Conservation (phyloP, 1,139 yeast species). For the Protomyces pachydermus region DNA sequence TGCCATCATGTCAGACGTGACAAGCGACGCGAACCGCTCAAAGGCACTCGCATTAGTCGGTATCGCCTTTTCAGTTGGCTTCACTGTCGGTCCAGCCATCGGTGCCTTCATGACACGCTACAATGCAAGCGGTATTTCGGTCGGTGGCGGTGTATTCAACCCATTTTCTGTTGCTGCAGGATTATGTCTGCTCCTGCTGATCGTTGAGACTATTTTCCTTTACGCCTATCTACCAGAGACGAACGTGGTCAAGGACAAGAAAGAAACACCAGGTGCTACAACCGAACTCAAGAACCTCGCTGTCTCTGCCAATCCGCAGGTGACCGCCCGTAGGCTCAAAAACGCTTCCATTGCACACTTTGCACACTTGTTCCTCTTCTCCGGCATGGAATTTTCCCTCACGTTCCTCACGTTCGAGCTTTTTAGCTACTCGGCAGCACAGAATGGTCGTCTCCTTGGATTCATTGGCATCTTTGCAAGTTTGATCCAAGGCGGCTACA, state of each 20-base stretch:
- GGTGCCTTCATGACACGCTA: slow-evolving; percentile 27
- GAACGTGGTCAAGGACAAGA: background rate
- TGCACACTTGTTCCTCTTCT: slow-evolving; percentile 23
- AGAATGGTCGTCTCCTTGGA: slow-evolving; percentile 19
- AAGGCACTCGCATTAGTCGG: slow-evolving; percentile 26
- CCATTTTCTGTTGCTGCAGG: slow-evolving; percentile 25
- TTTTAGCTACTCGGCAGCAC: slow-evolving; percentile 24
- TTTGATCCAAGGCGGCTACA: slow-evolving; percentile 26
- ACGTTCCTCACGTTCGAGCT: slow-evolving; percentile 25
- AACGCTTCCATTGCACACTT: slow-evolving; percentile 25
- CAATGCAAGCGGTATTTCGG: slow-evolving; percentile 17
- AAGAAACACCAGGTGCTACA: background rate
- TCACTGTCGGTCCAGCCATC: slow-evolving; percentile 27
- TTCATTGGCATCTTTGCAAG: slow-evolving; percentile 24
- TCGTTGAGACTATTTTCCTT: slow-evolving; percentile 20
- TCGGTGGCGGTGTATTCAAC: slow-evolving; percentile 16
- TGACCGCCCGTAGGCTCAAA: slow-evolving; percentile 7
- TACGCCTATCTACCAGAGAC: slow-evolving; percentile 21
- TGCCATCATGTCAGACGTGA: slow-evolving; percentile 27
- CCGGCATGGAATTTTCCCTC: slow-evolving; percentile 25
- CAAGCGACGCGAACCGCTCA: slow-evolving; percentile 24
- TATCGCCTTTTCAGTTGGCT: slow-evolving; percentile 24
- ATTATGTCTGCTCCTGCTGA: slow-evolving; percentile 11
- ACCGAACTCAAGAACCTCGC: background rate
- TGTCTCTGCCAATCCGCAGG: slow-evolving; percentile 1